A percentile compares a stretch with the other conserved stretches of the same genome.
Evolutionary conservation across 768 basidiomycete species (phyloP).

Genomic region (Lentinula raphanica): DNA sequence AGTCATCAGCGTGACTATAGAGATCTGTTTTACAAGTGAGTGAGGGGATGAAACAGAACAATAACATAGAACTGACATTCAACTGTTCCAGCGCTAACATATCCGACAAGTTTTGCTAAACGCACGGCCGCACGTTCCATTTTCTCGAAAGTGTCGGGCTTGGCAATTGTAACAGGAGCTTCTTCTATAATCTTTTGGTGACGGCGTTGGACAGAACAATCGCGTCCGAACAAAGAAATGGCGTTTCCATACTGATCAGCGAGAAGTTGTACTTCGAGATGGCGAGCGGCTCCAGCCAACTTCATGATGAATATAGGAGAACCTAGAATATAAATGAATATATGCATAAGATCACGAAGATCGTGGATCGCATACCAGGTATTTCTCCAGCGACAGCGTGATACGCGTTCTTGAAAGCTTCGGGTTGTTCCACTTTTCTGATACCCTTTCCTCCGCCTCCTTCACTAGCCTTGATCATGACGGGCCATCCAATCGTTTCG

Average conservation of each 20-base stretch:
- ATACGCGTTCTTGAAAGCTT: conserved; percentile 91
- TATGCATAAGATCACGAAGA: conserved; percentile 5
- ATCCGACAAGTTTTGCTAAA: conserved; percentile 96
- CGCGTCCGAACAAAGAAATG: conserved; percentile 97
- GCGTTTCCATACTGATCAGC: conserved; percentile 99
- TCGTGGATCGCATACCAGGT: conserved; percentile 84
- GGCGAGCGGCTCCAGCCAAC: conserved; percentile 94
- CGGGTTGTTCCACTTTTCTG: conserved; percentile 82
- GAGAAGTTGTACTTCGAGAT: conserved; percentile 95
- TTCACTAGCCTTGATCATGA: conserved; percentile 99
- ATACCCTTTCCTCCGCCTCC: conserved; percentile 99
- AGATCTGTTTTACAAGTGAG: conserved; percentile 54
- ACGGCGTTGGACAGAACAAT: conserved; percentile 97
- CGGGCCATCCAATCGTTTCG: conserved; percentile 88
- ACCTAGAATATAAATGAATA: conserved; percentile 37
- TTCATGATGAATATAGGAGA: conserved; percentile 99
- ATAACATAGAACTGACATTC: conserved; percentile 60
- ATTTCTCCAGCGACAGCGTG: conserved; percentile 94
- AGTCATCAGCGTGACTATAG: conserved; percentile 89
- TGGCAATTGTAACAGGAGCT: conserved; percentile 96
- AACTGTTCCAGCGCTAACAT: conserved; percentile 97
- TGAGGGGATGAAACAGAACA: conserved; percentile 3
- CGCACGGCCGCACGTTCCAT: conserved; percentile 99
- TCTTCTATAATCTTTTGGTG: conserved; percentile 99
- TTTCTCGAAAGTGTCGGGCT: conserved; percentile 84